Evolutionary conservation across 2,329 filamentous ascomycete species (phyloP), one percentile per base, ranked within the genome.

Genomic region (Alternaria sp.): DNA sequence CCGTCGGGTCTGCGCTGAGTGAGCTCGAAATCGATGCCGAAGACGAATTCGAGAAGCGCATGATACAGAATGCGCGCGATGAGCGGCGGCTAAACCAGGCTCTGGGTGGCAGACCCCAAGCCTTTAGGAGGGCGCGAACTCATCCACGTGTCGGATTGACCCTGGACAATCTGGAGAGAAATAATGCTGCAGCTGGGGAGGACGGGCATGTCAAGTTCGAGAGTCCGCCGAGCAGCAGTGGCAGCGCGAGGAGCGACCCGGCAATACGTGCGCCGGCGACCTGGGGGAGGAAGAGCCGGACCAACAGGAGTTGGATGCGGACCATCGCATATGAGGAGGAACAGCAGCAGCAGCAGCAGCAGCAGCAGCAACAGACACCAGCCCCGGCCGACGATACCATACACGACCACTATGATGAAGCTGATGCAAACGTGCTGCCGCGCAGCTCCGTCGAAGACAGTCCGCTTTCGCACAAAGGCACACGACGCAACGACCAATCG

Each of bases 221-320:
- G 37, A 73, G 73, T 42, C 71, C 74, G 36, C 65, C 66, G 46
- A 77, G 76, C 66, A 79, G 78, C 67, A 76, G 67, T 49, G 77
- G 72, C 29, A 73, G 71, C 37, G 55, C 61, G 36, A 63, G 62
- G 28, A 79, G 77, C 28, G 80, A 81, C 54, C 80, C 80, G 24
- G 78, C 80, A 3, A 62, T 82, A 36, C 79, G 79, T 34, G 70
- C 79, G 56, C 82, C 82, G 36, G 68, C 75, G 39, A 71, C 78
- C 61, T 84, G 82, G 82, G 82, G 81, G n/a, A 70, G 80, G 54
- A 82, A 80, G 67, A 78, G 72, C 26, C 77, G 78, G 54, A 66
- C 72, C 9, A 74, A 68, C 44, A 72, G 73, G 24, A 73, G 80
- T 60, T 83, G 80, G 80, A 71, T 81, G 67, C 68, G 77, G n/a